A percentile compares a stretch with the other conserved stretches of the same genome.
Conservation (phyloP, 2,329 filamentous ascomycete genomes). For the Phialocephala subalpina region DNA sequence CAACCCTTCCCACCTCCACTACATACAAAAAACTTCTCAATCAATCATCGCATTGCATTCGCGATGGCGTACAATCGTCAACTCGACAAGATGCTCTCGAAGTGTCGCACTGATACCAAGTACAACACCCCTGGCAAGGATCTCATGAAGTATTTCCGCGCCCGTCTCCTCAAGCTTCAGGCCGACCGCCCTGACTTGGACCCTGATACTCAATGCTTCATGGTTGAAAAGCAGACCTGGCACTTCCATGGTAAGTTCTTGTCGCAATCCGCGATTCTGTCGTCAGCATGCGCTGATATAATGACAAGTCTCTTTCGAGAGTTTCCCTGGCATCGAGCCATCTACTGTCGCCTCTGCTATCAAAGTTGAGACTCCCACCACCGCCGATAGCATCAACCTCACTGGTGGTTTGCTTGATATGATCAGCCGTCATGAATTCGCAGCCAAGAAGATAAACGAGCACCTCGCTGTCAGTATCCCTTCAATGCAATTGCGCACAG, state of each 20-base stretch:
- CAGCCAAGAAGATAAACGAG: background rate
- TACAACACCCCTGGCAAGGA: background rate
- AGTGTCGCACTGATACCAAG: background rate
- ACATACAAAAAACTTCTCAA: no score
- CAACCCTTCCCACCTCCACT: no score
- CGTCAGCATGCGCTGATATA: background rate
- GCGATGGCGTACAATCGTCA: background rate
- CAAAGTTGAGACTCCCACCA: background rate
- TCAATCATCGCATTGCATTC: no score
- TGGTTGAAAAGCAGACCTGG: background rate
- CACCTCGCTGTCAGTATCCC: background rate
- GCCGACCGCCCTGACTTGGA: background rate
- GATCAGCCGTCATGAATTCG: background rate
- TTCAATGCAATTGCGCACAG: background rate
- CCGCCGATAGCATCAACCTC: background rate
- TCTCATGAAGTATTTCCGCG: background rate
- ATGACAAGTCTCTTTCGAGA: background rate
- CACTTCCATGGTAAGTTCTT: background rate
- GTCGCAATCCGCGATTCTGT: background rate
- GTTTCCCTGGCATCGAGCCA: background rate
- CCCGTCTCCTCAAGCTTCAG: background rate
- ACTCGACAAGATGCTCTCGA: background rate
- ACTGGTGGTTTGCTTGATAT: background rate
- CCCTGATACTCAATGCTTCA: background rate
- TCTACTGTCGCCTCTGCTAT: background rate